These are phyloP conservation scores for Sporothrix sp. DNA, from an alignment of 2,329 filamentous ascomycete species.

Conservation along the genomic window DNA sequence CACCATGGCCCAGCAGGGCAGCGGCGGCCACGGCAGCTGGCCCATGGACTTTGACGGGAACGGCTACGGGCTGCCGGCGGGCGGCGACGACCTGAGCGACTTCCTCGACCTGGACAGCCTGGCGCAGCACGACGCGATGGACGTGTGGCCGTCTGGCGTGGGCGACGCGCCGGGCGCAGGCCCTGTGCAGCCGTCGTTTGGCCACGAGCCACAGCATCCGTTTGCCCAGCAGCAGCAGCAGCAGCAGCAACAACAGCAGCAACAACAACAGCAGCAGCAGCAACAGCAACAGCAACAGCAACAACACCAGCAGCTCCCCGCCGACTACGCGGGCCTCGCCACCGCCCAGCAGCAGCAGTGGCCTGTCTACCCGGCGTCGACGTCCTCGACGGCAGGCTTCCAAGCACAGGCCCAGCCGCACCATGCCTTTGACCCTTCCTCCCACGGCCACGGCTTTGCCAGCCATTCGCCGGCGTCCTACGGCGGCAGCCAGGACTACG, in stretches of 20 bases:
- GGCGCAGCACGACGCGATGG: conserved; percentile 12
- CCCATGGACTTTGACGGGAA: conserved; percentile 12
- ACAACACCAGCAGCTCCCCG: not conserved
- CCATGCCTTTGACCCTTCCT: not conserved
- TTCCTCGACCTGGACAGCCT: conserved; percentile 13
- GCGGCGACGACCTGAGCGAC: conserved; percentile 9
- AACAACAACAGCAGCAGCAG: conserved; percentile 5
- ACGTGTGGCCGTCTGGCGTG: conserved; percentile 10
- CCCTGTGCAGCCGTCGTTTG: not conserved
- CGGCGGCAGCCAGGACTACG: conserved; percentile 3
- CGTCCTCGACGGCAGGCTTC: too few species aligned
- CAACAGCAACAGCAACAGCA: not conserved
- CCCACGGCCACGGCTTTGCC: conserved; percentile 4
- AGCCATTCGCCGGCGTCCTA: not conserved
- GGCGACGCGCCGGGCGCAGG: not conserved
- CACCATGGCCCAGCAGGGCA: conserved; percentile 18
- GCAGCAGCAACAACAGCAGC: too few species aligned
- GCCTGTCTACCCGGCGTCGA: conserved; percentile 2
- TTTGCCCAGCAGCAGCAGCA: not conserved
- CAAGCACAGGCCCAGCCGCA: too few species aligned
- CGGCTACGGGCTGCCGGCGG: conserved; percentile 8
- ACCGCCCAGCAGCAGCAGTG: conserved; percentile 3
- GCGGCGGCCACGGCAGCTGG: conserved; percentile 13
- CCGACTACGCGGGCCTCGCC: conserved; percentile 5
- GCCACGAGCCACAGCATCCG: not conserved